phyloP scores from a whole-genome alignment of 345 rosid genomes.

The Acer saccharum region DNA sequence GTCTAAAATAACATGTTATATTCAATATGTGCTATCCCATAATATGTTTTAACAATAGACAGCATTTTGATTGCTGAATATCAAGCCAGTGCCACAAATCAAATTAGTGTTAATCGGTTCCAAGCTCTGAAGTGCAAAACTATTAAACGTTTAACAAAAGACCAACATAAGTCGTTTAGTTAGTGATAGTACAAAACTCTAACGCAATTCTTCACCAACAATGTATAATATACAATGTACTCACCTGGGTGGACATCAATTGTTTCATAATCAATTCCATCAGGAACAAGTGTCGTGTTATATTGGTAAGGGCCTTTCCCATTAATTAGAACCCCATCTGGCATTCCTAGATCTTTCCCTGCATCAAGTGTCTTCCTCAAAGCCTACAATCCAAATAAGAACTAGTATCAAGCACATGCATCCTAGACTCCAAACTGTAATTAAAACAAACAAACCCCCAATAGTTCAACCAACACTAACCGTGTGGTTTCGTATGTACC shows the following conservation, averaged over 20 bases:
- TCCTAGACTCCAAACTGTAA: neutral
- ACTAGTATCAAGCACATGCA: neutral
- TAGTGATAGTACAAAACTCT: neutral
- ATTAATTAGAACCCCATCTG: conserved; percentile 92
- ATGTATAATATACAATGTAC: conserved; percentile 10
- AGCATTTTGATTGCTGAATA: neutral
- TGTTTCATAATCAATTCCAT: conserved; percentile 71
- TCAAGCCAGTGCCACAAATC: neutral
- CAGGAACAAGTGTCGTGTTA: conserved; percentile 82
- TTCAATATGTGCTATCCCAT: neutral
- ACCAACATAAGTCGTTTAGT: neutral
- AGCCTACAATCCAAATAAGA: conserved; percentile 51
- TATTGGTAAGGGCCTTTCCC: conserved; percentile 98
- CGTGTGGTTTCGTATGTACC: conserved; percentile 94
- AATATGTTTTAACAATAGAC: neutral
- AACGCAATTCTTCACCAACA: neutral
- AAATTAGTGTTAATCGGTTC: conserved; percentile 1
- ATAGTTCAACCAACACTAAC: conserved; percentile 45
- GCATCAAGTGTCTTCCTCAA: conserved; percentile 89
- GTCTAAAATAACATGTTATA: neutral
- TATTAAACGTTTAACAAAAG: neutral
- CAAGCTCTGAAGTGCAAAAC: neutral
- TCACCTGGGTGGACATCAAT: conserved; percentile 92
- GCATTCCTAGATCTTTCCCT: conserved; percentile 94
- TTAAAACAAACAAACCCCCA: neutral